Evolutionary conservation across 495 filamentous ascomycete species (phyloP), one percentile per base, ranked within the genome.

Genomic region (Aspergillus ostianus): DNA sequence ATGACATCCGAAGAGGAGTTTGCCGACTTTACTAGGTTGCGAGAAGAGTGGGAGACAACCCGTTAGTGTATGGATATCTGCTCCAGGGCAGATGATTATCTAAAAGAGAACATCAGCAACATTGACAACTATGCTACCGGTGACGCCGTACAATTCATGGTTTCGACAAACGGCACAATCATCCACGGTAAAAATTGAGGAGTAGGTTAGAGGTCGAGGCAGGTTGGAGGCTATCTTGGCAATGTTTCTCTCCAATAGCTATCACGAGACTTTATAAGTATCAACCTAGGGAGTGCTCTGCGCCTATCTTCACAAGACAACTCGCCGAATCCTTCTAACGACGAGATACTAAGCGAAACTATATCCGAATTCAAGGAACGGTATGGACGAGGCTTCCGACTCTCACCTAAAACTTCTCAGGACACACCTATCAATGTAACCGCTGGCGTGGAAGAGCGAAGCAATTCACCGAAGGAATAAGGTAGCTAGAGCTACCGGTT

Each of bases 81-180:
- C 68, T 67, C 70, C 10, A 67, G 61, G 58, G 75, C 75, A 55
- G 69, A 69, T 17, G 64, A 21, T 29, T 58, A 71, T 36, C 56
- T 77, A 19, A 70, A 65, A 45, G 70, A 72, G 56, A 73, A 67
- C 46, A 63, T 69, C 17, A 77, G 59, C 59, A 67, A 51, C 4
- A 70, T 77, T 59, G 70, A 75, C 26, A 76, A 76, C 53, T 69
- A 77, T 49, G 69, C 61, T 41, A 73, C 69, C 36, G 72, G 75
- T 12, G 72, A 77, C 51, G 62, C 75, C 21, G 32, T 77, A 18
- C 70, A 77, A 53, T 77, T 75, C 36, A 73, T 77, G 72, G 70
- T 77, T 49, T 77, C 75, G n/a, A 70, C 75, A 5, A 68, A 71
- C 61, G 72, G 68, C 19, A 65, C 72, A 27, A 56, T 68, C 32